Conservation (phyloP, 345 rosid genomes). For the Populus pruinosa region DNA sequence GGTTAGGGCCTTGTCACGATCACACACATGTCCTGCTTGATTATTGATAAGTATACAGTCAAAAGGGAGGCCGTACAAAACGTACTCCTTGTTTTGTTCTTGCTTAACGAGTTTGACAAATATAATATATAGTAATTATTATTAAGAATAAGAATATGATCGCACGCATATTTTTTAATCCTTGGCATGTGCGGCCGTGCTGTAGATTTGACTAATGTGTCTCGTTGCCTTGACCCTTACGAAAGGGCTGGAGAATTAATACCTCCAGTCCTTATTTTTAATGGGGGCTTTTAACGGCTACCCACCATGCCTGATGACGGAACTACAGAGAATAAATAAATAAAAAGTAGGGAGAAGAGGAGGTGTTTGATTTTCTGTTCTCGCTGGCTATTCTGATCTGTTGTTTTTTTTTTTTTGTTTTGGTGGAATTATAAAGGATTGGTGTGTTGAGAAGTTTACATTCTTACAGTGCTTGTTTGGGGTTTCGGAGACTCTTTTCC, state of each 20-base stretch:
- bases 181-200: neutral
- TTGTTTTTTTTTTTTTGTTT: no score
- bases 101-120: neutral
- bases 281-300: no score
- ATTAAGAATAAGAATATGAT: neutral
- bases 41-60: neutral
- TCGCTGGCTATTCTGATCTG: no score
- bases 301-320: no score
- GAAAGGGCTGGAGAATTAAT: neutral
- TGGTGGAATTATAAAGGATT: no score
- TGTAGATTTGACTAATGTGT: neutral
- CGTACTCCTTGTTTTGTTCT: neutral
- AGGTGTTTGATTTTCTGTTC: no score
- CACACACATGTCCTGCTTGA: neutral
- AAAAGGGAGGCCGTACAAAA: slow-evolving; percentile 1
- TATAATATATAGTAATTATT: neutral
- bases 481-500: neutral
- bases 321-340: no score
- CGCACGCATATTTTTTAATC: neutral
- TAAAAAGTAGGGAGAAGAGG: no score
- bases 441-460: no score
- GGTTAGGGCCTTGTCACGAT: neutral
- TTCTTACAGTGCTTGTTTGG: no score
- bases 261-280: neutral
- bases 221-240: neutral